These are phyloP conservation scores for Calonectria montana DNA, from an alignment of 2,329 filamentous ascomycete species.

Conservation along the genomic window DNA sequence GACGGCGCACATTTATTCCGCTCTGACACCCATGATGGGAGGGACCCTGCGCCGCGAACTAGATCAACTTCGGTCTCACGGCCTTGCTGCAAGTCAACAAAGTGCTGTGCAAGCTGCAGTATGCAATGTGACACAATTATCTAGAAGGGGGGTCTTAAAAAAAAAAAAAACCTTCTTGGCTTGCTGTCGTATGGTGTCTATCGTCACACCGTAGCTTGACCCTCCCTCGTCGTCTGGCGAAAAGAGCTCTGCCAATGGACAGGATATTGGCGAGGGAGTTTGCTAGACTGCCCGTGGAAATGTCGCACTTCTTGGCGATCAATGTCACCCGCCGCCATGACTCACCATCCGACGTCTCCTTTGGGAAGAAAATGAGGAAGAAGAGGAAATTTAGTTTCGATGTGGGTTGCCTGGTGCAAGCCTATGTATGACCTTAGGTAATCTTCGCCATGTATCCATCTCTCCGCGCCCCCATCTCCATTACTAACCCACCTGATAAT, in stretches of 20 bases:
- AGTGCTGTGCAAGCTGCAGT: background rate
- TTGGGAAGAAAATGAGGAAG: background rate
- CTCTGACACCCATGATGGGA: background rate
- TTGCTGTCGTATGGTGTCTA: background rate
- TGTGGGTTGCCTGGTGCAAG: background rate
- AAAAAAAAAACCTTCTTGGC: background rate
- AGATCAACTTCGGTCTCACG: background rate
- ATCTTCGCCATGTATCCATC: conserved; percentile 3
- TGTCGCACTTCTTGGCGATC: background rate
- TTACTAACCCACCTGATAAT: background rate
- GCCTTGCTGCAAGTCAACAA: background rate
- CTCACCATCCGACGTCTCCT: background rate
- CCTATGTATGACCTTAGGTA: background rate
- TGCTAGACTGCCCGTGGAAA: background rate
- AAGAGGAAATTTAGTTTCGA: background rate
- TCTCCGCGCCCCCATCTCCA: background rate
- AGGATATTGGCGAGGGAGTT: background rate
- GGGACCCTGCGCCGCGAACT: conserved; percentile 16
- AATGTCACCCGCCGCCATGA: background rate
- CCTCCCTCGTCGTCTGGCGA: background rate
- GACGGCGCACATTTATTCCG: background rate
- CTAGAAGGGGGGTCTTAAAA: background rate
- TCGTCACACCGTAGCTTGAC: background rate
- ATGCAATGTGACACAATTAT: background rate
- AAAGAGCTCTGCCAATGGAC: background rate